Evolutionary conservation across 2,329 filamentous ascomycete genomes (phyloP), one percentile per base, ranked within the genome.

Genomic region (Xylariaceae sp.): DNA sequence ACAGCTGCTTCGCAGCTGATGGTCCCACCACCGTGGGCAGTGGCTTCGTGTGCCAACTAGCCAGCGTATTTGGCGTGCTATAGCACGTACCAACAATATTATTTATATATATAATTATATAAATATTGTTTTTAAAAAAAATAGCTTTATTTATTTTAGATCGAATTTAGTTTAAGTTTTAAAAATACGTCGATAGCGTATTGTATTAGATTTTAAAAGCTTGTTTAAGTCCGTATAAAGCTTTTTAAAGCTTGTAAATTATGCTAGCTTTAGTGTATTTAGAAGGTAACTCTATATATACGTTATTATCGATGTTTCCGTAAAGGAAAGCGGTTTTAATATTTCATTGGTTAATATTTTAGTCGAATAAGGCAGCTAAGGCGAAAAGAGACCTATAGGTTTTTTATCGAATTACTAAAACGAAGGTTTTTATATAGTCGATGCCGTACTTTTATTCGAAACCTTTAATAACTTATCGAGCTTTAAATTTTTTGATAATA

Each of bases 141-240:
- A 43, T 9, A 30, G 11, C 17, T 17, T 18, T 41, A 41, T 17
- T 19, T 18, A 17, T 41, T 41, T 41, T 41, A 15, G 12, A 18
- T 18, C n/a, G 39, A 12, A 41, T 41, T 17, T 41, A 18, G 4
- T 19, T 41, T n/a, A 41, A 17, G 19, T 43, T 31, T 31, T 14
- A 12, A 30, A 30, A 43, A 43, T 30, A 31, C 4, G 6, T 43
- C 14, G 30, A 43, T 43, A 43, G 30, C 3, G 6, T 43, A 43
- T 43, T 43, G 30, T 43, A 43, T 43, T 43, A 43, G 22, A 43
- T 43, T 30, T 43, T 43, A 43, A 30, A 15, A 3, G n/a, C 14
- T 43, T 43, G 14, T 33, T 43, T 43, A 31, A 43, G 7, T 12
- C 15, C 15, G 15, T 43, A 31, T 27, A 43, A 30, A 4, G 22